These are phyloP conservation scores for Sistotremastrum niveocremeum DNA, from an alignment of 768 basidiomycete species.

Conservation along the genomic window DNA sequence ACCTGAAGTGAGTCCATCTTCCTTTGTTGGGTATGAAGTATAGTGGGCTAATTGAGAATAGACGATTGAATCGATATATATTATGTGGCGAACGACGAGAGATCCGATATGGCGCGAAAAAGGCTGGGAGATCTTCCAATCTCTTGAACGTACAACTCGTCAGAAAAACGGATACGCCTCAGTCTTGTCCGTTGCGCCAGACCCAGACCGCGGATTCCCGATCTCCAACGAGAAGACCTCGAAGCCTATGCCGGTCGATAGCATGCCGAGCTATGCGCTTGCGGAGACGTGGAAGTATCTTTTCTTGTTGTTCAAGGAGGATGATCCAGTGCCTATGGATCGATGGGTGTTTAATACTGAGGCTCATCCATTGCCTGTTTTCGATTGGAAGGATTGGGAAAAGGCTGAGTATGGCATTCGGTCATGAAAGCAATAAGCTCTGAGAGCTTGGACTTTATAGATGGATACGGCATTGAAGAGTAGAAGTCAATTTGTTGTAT, in stretches of 20 bases:
- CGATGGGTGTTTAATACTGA: constrained; percentile 37
- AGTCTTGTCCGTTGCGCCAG: constrained; percentile 32
- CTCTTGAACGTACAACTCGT: constrained; percentile 46
- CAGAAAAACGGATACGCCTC: constrained; percentile 51
- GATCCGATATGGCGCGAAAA: constrained; percentile 55
- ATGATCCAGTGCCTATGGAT: constrained; percentile 39
- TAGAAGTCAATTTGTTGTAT: too few species aligned
- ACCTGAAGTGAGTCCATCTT: constrained; percentile 43
- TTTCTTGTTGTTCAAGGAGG: constrained; percentile 50
- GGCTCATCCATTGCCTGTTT: constrained; percentile 68
- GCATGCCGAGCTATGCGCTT: constrained; percentile 62
- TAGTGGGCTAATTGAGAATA: constrained; percentile 14
- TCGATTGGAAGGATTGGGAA: constrained; percentile 46
- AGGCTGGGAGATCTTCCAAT: constrained; percentile 59
- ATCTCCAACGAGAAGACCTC: constrained; percentile 4
- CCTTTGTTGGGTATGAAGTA: not conserved
- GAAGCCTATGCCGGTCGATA: constrained; percentile 19
- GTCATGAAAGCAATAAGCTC: not conserved
- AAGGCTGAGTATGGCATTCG: constrained; percentile 27
- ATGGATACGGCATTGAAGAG: too few species aligned
- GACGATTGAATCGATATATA: constrained; percentile 62
- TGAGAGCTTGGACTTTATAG: too few species aligned
- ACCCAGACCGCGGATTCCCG: too few species aligned
- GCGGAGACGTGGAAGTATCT: constrained; percentile 58
- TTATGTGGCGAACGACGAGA: constrained; percentile 59